Conservation (phyloP, 345 rosid genomes). For the Alliaria petiolata region DNA sequence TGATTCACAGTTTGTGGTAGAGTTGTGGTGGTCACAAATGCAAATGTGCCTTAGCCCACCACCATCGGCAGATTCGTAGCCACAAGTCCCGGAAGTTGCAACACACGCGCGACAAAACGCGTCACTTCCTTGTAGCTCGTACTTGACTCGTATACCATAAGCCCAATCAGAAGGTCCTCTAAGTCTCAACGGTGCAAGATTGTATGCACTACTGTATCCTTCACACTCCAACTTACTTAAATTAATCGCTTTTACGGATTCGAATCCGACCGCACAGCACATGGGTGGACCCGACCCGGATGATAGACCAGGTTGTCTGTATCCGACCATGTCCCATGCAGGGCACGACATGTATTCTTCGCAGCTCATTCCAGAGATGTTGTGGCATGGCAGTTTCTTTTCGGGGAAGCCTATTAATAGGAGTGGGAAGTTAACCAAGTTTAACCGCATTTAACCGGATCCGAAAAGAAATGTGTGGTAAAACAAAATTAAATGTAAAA, state of each 20-base stretch:
- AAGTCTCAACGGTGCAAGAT: constrained; percentile 59
- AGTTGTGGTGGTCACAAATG: constrained; percentile 61
- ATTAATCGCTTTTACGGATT: constrained; percentile 72
- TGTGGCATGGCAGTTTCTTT: constrained; percentile 75
- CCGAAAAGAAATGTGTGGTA: too few relatives aligned
- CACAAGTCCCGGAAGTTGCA: constrained; percentile 85
- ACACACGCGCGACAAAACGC: constrained; percentile 76
- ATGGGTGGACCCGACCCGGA: constrained; percentile 56
- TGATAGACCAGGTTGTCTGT: constrained; percentile 16
- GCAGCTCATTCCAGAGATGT: constrained; percentile 91
- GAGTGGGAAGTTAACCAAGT: background rate
- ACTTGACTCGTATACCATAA: constrained; percentile 74
- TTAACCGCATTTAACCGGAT: background rate
- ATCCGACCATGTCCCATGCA: constrained; percentile 60
- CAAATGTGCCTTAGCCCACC: constrained; percentile 67
- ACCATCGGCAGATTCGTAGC: constrained; percentile 48
- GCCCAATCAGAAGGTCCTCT: constrained; percentile 59
- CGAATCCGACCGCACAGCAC: constrained; percentile 75
- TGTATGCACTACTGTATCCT: constrained; percentile 83
- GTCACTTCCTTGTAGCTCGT: constrained; percentile 65
- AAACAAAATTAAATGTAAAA: background rate
- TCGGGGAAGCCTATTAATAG: constrained; percentile 67
- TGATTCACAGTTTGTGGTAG: constrained; percentile 82
- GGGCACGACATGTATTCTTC: constrained; percentile 78
- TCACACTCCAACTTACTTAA: constrained; percentile 64